phyloP scores from a whole-genome alignment of 83 land plant genomes.

The Picea abies region DNA sequence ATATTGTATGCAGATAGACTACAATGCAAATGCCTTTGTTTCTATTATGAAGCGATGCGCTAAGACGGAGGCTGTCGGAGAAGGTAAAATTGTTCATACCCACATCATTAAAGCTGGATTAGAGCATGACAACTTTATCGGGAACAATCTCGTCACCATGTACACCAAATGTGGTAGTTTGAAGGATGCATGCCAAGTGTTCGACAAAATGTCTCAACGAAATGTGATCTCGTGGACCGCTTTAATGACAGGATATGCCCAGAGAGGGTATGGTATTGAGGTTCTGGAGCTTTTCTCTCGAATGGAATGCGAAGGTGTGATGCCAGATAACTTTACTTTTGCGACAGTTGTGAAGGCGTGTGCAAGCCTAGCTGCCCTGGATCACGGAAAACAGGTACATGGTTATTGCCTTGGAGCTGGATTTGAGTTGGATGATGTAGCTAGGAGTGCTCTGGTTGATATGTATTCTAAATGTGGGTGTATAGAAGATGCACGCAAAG shows the following conservation, averaged over 20 bases:
- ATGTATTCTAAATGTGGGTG: slow-evolving; percentile 22
- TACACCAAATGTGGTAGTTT: slow-evolving; percentile 31
- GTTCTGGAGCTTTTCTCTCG: slow-evolving; percentile 10
- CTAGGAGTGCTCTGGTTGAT: slow-evolving; percentile 13
- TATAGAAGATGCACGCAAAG: slow-evolving; percentile 7
- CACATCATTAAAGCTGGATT: slow-evolving; percentile 24
- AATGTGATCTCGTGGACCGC: slow-evolving; percentile 40
- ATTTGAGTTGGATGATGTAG: slow-evolving; percentile 9
- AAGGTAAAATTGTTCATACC: slow-evolving; percentile 21
- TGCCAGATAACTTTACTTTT: slow-evolving; percentile 15
- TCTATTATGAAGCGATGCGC: neutral
- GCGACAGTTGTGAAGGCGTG: slow-evolving; percentile 19
- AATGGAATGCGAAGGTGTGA: slow-evolving; percentile 17
- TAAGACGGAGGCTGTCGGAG: neutral
- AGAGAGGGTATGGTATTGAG: slow-evolving; percentile 4
- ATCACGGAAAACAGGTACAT: slow-evolving; percentile 15
- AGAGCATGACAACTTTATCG: slow-evolving; percentile 21
- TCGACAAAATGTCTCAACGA: slow-evolving; percentile 30
- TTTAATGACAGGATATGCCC: slow-evolving; percentile 40
- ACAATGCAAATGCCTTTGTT: neutral
- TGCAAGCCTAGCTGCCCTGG: neutral
- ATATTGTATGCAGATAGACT: neutral
- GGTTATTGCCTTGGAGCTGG: slow-evolving; percentile 6
- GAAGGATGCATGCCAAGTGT: slow-evolving; percentile 30
- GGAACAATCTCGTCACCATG: slow-evolving; percentile 33